Conservation (phyloP, 2,329 filamentous ascomycete species). For the Colletotrichum karsti region DNA sequence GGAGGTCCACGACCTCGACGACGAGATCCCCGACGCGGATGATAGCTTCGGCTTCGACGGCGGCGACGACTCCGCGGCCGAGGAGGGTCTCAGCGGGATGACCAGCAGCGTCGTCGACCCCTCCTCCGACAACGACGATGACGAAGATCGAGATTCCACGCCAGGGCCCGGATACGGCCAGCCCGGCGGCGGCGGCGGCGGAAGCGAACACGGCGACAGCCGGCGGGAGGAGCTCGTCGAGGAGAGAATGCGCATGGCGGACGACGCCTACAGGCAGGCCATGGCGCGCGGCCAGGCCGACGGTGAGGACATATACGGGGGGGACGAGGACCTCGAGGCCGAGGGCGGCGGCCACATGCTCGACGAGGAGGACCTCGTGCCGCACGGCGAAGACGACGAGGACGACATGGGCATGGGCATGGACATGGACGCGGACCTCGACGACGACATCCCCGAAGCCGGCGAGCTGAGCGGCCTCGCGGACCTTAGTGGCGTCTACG, state of each 20-base stretch:
- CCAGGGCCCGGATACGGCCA: constrained; percentile 33
- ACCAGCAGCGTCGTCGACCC: constrained; percentile 7
- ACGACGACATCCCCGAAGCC: constrained; percentile 75
- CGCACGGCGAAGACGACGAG: constrained; percentile 35
- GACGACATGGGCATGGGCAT: constrained; percentile 47
- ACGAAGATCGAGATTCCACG: constrained; percentile 49
- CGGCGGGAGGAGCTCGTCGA: constrained; percentile 56
- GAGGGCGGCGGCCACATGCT: constrained; percentile 67
- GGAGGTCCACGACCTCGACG: constrained; percentile 69
- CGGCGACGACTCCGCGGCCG: constrained; percentile 48
- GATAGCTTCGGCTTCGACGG: constrained; percentile 54
- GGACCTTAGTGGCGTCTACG: too few species aligned
- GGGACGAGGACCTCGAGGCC: constrained; percentile 62
- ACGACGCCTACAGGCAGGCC: constrained; percentile 70
- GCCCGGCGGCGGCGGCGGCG: constrained; percentile 34
- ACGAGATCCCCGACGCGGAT: constrained; percentile 76
- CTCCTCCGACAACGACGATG: constrained; percentile 44
- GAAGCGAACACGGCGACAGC: constrained; percentile 44
- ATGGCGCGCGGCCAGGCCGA: constrained; percentile 60
- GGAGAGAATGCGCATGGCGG: constrained; percentile 61
- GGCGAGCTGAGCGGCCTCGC: constrained; percentile 56
- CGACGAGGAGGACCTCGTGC: constrained; percentile 67
- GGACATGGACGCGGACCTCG: constrained; percentile 74
- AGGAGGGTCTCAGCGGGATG: constrained; percentile 36
- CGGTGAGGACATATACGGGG: constrained; percentile 59